These are phyloP conservation scores for Phanerochaete sordida DNA, from an alignment of 768 basidiomycete species.

Conservation along the genomic window DNA sequence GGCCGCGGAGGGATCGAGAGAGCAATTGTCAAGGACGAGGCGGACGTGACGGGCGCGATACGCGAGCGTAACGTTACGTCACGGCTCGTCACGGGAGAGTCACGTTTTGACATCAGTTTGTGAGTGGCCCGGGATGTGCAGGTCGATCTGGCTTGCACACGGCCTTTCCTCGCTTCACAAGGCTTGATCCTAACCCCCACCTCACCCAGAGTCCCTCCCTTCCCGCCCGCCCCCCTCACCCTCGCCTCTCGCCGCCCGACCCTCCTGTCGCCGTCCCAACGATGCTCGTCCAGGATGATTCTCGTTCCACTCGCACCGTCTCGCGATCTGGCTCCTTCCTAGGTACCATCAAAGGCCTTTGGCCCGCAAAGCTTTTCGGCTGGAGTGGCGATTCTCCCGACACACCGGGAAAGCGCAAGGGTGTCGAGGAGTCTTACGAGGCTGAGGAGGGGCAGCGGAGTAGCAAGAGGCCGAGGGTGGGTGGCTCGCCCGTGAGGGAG, in stretches of 20 bases:
- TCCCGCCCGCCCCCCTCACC: neutral
- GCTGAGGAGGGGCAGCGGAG: slow-evolving; percentile 17
- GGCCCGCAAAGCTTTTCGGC: slow-evolving; percentile 28
- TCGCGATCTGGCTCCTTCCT: slow-evolving; percentile 26
- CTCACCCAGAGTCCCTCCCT: neutral
- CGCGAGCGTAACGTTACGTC: slow-evolving; percentile 9
- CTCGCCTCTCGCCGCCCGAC: slow-evolving; percentile 6
- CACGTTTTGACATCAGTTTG: slow-evolving; percentile 3
- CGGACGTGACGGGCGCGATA: slow-evolving; percentile 11
- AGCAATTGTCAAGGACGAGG: neutral
- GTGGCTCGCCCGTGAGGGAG: slow-evolving; percentile 17
- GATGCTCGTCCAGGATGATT: slow-evolving; percentile 11
- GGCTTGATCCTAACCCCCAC: neutral
- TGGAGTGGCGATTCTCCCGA: slow-evolving; percentile 14
- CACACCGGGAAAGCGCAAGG: slow-evolving; percentile 29
- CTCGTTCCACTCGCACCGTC: slow-evolving; percentile 10
- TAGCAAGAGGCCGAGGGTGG: slow-evolving; percentile 29
- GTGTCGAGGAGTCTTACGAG: slow-evolving; percentile 16
- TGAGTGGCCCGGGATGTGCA: neutral
- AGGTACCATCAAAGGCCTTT: slow-evolving; percentile 31
- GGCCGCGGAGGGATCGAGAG: neutral
- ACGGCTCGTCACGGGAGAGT: slow-evolving; percentile 8
- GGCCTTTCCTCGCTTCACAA: neutral
- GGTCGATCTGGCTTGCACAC: neutral
- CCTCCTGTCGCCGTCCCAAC: neutral